These are phyloP conservation scores for Fusarium sp. DNA, from an alignment of 2,329 filamentous ascomycete genomes.

Conservation along the genomic window DNA sequence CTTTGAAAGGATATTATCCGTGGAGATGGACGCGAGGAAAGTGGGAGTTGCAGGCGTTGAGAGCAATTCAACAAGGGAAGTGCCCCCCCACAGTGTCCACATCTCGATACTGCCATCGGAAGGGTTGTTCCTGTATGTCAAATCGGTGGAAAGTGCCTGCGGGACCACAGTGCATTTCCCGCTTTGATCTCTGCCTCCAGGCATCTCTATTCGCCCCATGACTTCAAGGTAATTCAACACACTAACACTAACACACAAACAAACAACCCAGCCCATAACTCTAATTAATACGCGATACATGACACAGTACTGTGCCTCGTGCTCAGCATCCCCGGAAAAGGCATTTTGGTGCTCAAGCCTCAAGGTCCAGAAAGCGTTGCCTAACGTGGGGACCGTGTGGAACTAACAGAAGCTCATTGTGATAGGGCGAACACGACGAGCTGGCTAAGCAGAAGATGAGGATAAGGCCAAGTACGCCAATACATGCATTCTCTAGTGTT, in stretches of 20 bases:
- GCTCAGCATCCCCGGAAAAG: constrained; percentile 20
- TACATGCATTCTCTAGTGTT: constrained; percentile 30
- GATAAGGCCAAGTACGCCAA: constrained; percentile 36
- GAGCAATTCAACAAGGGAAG: background rate
- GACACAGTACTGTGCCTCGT: constrained; percentile 4
- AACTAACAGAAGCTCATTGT: constrained; percentile 36
- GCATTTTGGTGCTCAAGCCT: constrained; percentile 20
- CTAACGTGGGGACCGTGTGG: constrained; percentile 41
- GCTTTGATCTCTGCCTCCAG: background rate
- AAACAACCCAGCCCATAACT: constrained; percentile 17
- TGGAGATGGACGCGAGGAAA: background rate
- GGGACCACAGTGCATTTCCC: background rate
- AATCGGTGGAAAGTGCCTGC: background rate
- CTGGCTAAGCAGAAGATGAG: constrained; percentile 5
- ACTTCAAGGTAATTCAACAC: constrained; percentile 13
- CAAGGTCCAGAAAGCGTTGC: constrained; percentile 28
- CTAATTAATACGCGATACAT: constrained; percentile 12
- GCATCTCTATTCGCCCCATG: constrained; percentile 5
- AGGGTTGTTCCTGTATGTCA: constrained; percentile 24
- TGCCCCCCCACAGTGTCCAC: constrained; percentile 17
- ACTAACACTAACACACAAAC: constrained; percentile 2
- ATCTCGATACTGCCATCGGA: constrained; percentile 1
- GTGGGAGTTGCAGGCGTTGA: background rate
- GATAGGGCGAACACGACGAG: constrained; percentile 26
- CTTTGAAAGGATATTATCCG: too few species aligned